Evolutionary conservation across 1,284 basidiomycete species (phyloP).

Genomic region (Veloboletus limbatus): DNA sequence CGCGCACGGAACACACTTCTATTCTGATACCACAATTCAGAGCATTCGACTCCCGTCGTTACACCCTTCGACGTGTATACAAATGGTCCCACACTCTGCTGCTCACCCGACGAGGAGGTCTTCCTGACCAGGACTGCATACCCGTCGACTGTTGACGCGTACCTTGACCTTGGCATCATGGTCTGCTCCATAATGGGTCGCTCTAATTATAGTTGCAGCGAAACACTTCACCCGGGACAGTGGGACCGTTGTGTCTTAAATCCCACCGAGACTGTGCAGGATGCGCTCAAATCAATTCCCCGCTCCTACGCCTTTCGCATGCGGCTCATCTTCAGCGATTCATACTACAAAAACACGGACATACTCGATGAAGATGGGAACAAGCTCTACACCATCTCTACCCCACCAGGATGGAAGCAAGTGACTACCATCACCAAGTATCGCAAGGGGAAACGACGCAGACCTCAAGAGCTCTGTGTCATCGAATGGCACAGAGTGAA

Average conservation of each 20-base stretch:
- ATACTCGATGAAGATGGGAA: conserved; percentile 15
- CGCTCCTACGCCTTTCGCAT: background rate
- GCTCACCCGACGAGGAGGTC: background rate
- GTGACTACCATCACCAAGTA: conserved; percentile 20
- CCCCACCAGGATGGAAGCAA: conserved; percentile 18
- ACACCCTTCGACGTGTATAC: background rate
- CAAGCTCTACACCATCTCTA: conserved; percentile 18
- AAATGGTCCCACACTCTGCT: background rate
- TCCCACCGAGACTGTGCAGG: background rate
- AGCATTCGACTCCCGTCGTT: background rate
- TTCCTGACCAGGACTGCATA: no score
- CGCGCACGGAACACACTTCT: background rate
- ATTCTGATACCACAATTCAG: background rate
- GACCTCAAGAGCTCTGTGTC: conserved; percentile 13
- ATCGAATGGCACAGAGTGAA: conserved; percentile 22
- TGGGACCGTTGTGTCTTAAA: conserved; percentile 3
- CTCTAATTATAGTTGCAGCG: conserved; percentile 12
- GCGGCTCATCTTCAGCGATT: conserved; percentile 18
- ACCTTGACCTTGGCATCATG: background rate
- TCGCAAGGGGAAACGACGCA: conserved; percentile 1
- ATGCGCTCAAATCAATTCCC: background rate
- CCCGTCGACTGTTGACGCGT: background rate
- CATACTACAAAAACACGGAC: conserved; percentile 20
- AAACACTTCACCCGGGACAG: background rate
- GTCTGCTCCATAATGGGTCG: background rate